These are phyloP conservation scores for Aspergillus uvarum DNA, from an alignment of 2,329 filamentous ascomycete species.

Conservation along the genomic window DNA sequence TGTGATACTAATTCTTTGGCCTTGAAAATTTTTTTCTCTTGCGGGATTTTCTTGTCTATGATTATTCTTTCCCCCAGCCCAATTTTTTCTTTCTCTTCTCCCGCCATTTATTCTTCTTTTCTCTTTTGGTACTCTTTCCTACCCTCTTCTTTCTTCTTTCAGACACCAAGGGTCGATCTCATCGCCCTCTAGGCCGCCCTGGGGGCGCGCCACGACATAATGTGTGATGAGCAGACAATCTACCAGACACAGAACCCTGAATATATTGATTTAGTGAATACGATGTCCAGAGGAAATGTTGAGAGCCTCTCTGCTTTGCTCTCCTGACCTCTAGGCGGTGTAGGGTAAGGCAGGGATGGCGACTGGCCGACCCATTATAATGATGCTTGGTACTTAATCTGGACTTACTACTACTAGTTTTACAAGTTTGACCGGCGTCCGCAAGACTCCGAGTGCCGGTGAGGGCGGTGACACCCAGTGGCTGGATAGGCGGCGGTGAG, in stretches of 20 bases:
- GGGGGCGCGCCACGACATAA: constrained; percentile 22
- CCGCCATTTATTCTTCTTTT: constrained; percentile 10
- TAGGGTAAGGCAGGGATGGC: constrained; percentile 1
- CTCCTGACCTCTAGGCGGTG: not conserved
- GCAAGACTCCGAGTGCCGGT: not conserved
- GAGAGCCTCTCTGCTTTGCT: not conserved
- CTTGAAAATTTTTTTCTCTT: not conserved
- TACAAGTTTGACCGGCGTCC: not conserved
- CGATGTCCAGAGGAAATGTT: constrained; percentile 7
- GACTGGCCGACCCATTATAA: not conserved
- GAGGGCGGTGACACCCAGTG: constrained; percentile 1
- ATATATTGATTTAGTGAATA: constrained; percentile 20
- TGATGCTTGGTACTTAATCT: not conserved
- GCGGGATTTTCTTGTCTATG: not conserved
- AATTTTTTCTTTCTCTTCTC: constrained; percentile 15
- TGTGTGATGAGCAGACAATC: constrained; percentile 22
- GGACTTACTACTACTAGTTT: not conserved
- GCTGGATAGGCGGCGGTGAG: constrained; percentile 3
- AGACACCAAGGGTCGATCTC: constrained; percentile 9
- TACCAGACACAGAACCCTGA: constrained; percentile 17
- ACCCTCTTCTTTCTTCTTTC: constrained; percentile 10
- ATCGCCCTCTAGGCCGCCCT: constrained; percentile 11
- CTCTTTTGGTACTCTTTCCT: constrained; percentile 4
- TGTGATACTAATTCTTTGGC: constrained; percentile 8
- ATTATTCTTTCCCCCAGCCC: constrained; percentile 6